phyloP scores from a whole-genome alignment of 2,329 filamentous ascomycete species.

The Neurospora sp. region DNA sequence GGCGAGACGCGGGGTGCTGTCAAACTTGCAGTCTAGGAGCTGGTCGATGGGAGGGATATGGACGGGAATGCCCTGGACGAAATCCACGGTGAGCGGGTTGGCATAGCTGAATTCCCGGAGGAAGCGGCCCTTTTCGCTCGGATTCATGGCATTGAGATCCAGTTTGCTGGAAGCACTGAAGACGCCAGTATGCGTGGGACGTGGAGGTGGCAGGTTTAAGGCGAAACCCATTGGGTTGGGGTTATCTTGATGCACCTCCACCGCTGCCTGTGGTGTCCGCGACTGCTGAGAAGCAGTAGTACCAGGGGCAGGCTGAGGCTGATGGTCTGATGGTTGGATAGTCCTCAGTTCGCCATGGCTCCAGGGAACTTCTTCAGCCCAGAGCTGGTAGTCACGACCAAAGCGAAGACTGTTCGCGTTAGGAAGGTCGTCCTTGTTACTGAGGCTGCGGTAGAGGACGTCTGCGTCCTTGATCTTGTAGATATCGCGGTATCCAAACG shows the following conservation, averaged over 20 bases:
- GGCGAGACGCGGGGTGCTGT: slow-evolving; percentile 26
- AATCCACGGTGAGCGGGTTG: slow-evolving; percentile 16
- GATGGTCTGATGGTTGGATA: slow-evolving; percentile 3
- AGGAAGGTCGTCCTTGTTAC: neutral
- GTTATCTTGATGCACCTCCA: neutral
- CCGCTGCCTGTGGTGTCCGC: neutral
- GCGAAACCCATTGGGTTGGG: neutral
- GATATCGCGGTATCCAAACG: slow-evolving; percentile 14
- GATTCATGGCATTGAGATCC: neutral
- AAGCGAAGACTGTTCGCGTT: neutral
- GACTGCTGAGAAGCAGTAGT: neutral
- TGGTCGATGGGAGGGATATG: slow-evolving; percentile 26
- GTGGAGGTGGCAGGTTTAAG: neutral
- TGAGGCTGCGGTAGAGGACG: slow-evolving; percentile 1
- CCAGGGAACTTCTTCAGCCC: neutral
- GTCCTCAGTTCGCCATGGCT: slow-evolving; percentile 4
- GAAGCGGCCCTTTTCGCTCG: neutral
- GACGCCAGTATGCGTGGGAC: neutral
- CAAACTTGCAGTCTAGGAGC: slow-evolving; percentile 20
- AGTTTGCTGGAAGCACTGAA: neutral
- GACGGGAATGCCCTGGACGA: slow-evolving; percentile 24
- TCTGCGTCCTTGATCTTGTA: slow-evolving; percentile 4
- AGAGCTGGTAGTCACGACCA: slow-evolving; percentile 10
- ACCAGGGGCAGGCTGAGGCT: neutral
- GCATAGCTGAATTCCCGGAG: slow-evolving; percentile 21